These are phyloP conservation scores for Beauveria asiatica DNA, from an alignment of 2,329 filamentous ascomycete genomes.

Conservation along the genomic window DNA sequence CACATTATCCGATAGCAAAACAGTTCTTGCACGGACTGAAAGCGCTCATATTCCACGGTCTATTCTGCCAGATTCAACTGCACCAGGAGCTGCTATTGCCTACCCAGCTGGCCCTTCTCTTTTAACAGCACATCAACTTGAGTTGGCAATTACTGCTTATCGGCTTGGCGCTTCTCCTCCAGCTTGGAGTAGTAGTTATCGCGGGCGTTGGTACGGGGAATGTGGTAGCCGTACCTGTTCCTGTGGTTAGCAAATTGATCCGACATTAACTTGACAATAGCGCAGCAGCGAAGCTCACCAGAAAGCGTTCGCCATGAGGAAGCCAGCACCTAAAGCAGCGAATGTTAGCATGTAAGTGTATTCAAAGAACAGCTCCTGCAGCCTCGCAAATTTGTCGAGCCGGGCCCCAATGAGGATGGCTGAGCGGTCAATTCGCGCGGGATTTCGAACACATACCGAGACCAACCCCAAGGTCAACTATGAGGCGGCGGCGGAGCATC, in stretches of 20 bases:
- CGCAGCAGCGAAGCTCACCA: constrained; percentile 35
- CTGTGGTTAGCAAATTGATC: constrained; percentile 5
- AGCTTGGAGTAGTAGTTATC: constrained; percentile 51
- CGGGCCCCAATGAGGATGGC: not conserved
- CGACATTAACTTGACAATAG: not conserved
- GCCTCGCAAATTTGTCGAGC: not conserved
- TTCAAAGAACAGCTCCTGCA: not conserved
- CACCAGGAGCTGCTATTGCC: not conserved
- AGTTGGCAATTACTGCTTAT: constrained; percentile 17
- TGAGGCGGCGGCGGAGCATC: constrained; percentile 54
- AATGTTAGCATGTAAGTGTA: not conserved
- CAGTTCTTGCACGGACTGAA: not conserved
- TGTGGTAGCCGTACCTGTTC: constrained; percentile 53
- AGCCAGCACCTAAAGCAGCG: constrained; percentile 38
- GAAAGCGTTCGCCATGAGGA: constrained; percentile 46
- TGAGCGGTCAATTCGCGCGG: not conserved
- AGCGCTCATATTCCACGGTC: not conserved
- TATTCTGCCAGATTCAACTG: not conserved
- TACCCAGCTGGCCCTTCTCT: not conserved
- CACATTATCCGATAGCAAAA: constrained; percentile 8
- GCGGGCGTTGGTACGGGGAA: constrained; percentile 50
- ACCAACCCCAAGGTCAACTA: constrained; percentile 46
- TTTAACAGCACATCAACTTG: not conserved
- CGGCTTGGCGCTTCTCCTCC: constrained; percentile 45
- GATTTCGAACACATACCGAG: constrained; percentile 40